Percentiles rank a stretch among this genome's conserved stretches.
Evolutionary conservation across 2,329 filamentous ascomycete species (phyloP).

Genomic region (Cercospora sojina): DNA sequence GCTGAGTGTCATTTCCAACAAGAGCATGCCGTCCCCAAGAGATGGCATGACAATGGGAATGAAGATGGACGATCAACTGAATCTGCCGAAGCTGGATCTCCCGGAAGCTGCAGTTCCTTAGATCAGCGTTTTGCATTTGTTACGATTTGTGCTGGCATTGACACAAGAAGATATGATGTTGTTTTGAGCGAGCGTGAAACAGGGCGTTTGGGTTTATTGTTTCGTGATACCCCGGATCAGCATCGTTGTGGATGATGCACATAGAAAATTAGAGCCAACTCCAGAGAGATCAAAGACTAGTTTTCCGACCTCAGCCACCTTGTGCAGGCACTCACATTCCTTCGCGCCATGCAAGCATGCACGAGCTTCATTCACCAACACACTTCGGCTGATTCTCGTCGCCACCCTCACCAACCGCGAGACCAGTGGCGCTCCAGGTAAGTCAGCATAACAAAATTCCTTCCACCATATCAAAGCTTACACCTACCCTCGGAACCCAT

Average conservation of each 20-base stretch:
- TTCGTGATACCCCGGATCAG: slow-evolving; percentile 10
- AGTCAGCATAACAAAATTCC: not conserved
- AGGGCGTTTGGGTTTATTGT: not conserved
- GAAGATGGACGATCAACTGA: slow-evolving; percentile 24
- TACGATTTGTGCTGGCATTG: not conserved
- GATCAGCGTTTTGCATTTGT: not conserved
- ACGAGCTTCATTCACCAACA: not conserved
- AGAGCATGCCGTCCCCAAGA: slow-evolving; percentile 24
- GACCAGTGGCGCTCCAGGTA: not conserved
- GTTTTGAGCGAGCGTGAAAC: not conserved
- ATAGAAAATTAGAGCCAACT: not conserved
- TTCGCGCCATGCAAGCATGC: not conserved
- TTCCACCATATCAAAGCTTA: not conserved
- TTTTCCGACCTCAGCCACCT: not conserved
- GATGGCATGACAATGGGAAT: slow-evolving; percentile 34
- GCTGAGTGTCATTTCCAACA: slow-evolving; percentile 26
- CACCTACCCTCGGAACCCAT: not conserved
- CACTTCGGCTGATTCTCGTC: not conserved
- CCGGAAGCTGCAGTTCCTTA: slow-evolving; percentile 18
- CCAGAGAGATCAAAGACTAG: not conserved
- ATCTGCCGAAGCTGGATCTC: slow-evolving; percentile 17
- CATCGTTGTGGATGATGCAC: not conserved
- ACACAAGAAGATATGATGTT: not conserved
- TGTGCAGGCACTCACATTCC: not conserved
- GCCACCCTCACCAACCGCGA: not conserved